Evolutionary conservation across 306 rosid genomes (phyloP).

Genomic region (Cyclanthera cordifolia): DNA sequence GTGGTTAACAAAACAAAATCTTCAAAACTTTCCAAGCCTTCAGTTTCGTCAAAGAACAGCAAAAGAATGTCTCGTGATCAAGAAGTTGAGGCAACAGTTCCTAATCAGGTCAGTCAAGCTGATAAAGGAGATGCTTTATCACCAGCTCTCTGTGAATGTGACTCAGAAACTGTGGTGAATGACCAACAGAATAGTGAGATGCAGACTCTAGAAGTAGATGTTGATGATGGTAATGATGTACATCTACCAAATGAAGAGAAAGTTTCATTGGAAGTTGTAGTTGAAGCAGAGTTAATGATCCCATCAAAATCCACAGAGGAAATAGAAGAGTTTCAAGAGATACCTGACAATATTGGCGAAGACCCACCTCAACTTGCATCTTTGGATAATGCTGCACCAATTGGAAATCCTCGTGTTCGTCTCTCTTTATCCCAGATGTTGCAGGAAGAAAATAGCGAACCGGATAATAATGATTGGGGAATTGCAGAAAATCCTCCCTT

Average conservation of each 20-base stretch:
- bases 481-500: slow-evolving; percentile 85
- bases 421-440: slow-evolving; percentile 97
- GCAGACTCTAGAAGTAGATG: slow-evolving; percentile 31
- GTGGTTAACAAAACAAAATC: slow-evolving; percentile 41
- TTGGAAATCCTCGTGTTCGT: slow-evolving; percentile 64
- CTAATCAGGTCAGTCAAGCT: background rate
- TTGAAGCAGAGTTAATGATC: slow-evolving; percentile 66
- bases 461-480: slow-evolving; percentile 77
- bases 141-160: slow-evolving; percentile 20
- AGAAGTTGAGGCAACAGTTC: slow-evolving; percentile 39
- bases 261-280: slow-evolving; percentile 31
- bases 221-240: slow-evolving; percentile 23
- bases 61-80: slow-evolving; percentile 34
- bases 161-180: slow-evolving; percentile 34
- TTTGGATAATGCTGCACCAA: slow-evolving; percentile 34
- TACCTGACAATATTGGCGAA: slow-evolving; percentile 32
- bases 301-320: slow-evolving; percentile 84
- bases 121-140: slow-evolving; percentile 31
- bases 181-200: slow-evolving; percentile 30
- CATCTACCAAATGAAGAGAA: slow-evolving; percentile 33
- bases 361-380: slow-evolving; percentile 35
- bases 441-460: slow-evolving; percentile 85
- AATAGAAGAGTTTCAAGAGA: slow-evolving; percentile 63
- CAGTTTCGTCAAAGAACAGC: slow-evolving; percentile 32
- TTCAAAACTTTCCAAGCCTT: slow-evolving; percentile 39